Evolutionary conservation across 345 rosid genomes (phyloP).

Genomic region (Populus euphratica): DNA sequence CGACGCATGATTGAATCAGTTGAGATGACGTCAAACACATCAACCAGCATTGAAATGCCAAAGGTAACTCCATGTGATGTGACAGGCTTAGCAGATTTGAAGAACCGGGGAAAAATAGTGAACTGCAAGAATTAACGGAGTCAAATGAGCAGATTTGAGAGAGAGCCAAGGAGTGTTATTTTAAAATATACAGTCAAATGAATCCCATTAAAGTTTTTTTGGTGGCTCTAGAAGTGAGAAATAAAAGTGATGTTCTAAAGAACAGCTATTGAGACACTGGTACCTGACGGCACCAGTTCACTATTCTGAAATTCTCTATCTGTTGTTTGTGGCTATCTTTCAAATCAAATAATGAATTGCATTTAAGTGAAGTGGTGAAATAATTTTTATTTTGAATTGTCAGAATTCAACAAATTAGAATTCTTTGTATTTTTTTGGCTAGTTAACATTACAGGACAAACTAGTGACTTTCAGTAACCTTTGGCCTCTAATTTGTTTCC

Average conservation of each 20-base stretch:
- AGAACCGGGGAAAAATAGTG: too few species aligned
- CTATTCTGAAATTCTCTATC: too few species aligned
- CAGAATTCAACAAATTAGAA: not conserved
- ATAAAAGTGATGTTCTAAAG: too few species aligned
- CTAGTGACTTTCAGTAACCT: not conserved
- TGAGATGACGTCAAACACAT: constrained; percentile 36
- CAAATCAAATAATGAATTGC: not conserved
- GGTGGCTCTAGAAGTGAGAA: too few species aligned
- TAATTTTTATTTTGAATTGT: not conserved
- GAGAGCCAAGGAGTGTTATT: too few species aligned
- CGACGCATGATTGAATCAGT: constrained; percentile 59
- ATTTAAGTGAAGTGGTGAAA: not conserved
- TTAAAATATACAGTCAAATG: too few species aligned
- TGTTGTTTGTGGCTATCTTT: not conserved
- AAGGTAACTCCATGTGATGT: constrained; percentile 34
- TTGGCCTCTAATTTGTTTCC: constrained; percentile 21
- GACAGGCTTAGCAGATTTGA: not conserved
- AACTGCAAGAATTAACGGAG: too few species aligned
- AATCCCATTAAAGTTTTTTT: too few species aligned
- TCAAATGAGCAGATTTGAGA: too few species aligned
- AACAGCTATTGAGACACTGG: too few species aligned
- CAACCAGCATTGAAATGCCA: constrained; percentile 40
- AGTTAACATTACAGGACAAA: not conserved
- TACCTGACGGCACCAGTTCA: too few species aligned
- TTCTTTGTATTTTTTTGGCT: not conserved